Evolutionary conservation across 192 early-diverging fungal species (phyloP).

Genomic region (Podila horticola): DNA sequence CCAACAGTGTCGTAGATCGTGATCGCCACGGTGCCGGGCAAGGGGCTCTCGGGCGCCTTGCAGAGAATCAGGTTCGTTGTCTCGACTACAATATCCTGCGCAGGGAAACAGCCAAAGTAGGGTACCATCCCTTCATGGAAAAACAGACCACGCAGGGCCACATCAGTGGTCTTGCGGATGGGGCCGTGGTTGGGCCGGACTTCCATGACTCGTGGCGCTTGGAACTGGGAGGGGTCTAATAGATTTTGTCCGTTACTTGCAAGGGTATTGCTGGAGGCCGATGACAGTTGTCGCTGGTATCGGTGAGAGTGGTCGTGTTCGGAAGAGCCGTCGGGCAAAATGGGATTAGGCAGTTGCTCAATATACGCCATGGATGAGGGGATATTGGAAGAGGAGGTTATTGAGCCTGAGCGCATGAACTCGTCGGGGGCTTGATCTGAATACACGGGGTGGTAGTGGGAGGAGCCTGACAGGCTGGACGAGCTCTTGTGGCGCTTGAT

Average conservation of each 20-base stretch:
- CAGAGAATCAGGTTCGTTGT: constrained; percentile 35
- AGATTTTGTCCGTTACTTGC: background rate
- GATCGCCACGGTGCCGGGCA: constrained; percentile 43
- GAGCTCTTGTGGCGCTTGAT: constrained; percentile 35
- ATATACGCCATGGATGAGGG: constrained; percentile 32
- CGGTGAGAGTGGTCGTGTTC: background rate
- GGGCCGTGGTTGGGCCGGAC: constrained; percentile 34
- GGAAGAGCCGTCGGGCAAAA: background rate
- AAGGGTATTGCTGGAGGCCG: background rate
- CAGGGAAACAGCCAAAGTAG: constrained; percentile 41
- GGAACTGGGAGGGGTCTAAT: constrained; percentile 1
- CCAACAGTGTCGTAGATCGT: constrained; percentile 27
- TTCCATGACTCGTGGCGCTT: constrained; percentile 25
- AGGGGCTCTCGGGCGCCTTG: constrained; percentile 26
- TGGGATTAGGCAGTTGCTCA: constrained; percentile 9
- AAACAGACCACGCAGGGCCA: constrained; percentile 31
- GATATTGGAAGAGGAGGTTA: constrained; percentile 13
- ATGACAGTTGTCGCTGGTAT: background rate
- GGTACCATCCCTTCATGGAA: constrained; percentile 43
- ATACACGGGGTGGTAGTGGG: background rate
- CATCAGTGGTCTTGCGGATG: constrained; percentile 35
- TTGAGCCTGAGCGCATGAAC: constrained; percentile 24
- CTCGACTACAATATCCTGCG: constrained; percentile 30
- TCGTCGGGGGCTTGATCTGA: constrained; percentile 1
- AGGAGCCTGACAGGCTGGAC: background rate